Base-by-base conservation (phyloP, 1,284 basidiomycete species). In the Moniliella sp. region DNA sequence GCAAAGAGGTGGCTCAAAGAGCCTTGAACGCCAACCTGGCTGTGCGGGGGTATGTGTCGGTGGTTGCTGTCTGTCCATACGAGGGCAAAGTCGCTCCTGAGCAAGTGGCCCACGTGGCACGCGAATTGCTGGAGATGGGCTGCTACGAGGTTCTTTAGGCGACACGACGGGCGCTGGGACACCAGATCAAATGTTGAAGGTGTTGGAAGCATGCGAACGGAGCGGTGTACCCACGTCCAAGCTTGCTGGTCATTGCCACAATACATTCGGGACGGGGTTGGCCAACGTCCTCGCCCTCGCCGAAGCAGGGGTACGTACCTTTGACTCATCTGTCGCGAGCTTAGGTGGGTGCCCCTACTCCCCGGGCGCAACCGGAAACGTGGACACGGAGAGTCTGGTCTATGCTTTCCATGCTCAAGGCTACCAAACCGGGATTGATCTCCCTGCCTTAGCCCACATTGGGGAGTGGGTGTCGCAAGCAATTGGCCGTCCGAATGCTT, bases 261-360 rank as follows among this genome's bases (percentile, higher is more conserved):
- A 93, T 55, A 91, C 83, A 0, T 86, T 75, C 56, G 80, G 82
- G 2, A 78, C 77, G 25, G 82, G 73, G 2, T 45, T 68, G 0
- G 58, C 67, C 0, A 67, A 66, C 16, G 61, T 69, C 5, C 45
- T 68, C 4, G 49, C 65, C 18, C 50, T 65, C 11, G 57, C 66
- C 2, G 49, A 53, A 3, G 37, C 48, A 30, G 66, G 67, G 5
- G 64, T 86, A 2, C 35, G 46, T 2, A 64, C 64, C 2, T 60
- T 67, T 14, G 66, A 69, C 42, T 52, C 64, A 3, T 76, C 78
- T 1, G 72, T 91, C 4, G 80, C 75, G 3, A 83, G 84, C 0
- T 70, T 93, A 0, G 86, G 86, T 2, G 83, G 84, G 9, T 93
- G 86, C 51, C 84, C 86, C 1, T 94, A 84, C 62, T 83, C 82